Evolutionary conservation across 2,329 filamentous ascomycete genomes (phyloP).

Genomic region (Diaporthe velutina): DNA sequence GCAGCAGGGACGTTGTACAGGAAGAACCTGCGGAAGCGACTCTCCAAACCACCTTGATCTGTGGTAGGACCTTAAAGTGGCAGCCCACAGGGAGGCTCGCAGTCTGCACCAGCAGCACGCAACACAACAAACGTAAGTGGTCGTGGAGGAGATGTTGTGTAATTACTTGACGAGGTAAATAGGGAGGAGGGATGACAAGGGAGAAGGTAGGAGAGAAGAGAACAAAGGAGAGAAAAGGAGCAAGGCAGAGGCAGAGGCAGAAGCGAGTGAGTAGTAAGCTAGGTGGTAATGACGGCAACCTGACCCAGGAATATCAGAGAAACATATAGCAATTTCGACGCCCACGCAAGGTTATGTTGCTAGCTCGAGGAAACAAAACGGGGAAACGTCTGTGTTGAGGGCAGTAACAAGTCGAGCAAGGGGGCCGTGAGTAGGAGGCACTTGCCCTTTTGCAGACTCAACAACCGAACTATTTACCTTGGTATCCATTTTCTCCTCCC

Average conservation of each 20-base stretch:
- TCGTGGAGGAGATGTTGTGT: not conserved
- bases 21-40: conserved; percentile 21
- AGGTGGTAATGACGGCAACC: not conserved
- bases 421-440: conserved; percentile 28
- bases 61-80: not conserved
- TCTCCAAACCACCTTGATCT: conserved; percentile 12
- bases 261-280: not conserved
- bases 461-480: conserved; percentile 36
- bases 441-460: conserved; percentile 37
- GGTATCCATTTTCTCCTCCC: conserved; percentile 36
- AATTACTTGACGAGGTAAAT: not conserved
- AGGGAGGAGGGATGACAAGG: not conserved
- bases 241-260: not conserved
- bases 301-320: conserved; percentile 6
- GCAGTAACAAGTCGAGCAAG: conserved; percentile 15
- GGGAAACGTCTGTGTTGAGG: conserved; percentile 16
- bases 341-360: conserved; percentile 9
- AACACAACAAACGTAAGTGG: not conserved
- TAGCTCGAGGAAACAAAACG: conserved; percentile 24
- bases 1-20: conserved; percentile 26
- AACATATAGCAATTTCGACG: conserved; percentile 34
- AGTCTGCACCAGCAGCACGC: not conserved
- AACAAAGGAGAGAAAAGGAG: not conserved
- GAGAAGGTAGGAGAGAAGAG: not conserved
- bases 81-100: not conserved